Evolutionary conservation across 2,329 filamentous ascomycete species (phyloP), one percentile per base, ranked within the genome.

Genomic region (Penicillium sp.): DNA sequence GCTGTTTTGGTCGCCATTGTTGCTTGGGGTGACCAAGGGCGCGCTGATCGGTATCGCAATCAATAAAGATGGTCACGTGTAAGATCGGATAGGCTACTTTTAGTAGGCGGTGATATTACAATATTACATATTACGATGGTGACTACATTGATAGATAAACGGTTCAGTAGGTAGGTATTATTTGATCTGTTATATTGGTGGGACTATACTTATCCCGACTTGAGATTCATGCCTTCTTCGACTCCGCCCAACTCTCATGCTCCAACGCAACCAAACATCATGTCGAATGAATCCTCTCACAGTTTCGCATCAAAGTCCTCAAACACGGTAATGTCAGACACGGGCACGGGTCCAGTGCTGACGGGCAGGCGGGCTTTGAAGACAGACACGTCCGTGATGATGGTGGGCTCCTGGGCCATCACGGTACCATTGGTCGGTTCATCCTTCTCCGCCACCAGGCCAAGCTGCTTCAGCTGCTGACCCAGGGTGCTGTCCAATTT

Each of bases 301-400:
- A 96, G 78, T 75, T 96, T 96, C 12, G 88, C 74, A 55, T 88
- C 89, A 52, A 85, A 76, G 52, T 96, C 92, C 67, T 95, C 88
- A 69, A 92, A 97, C 63, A 90, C 87, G 54, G 79, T 86, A 48
- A 97, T 70, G 57, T 93, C 86, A 64, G 81, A 84, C 27, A 88
- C 81, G 0, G 91, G 81, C 53, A 78, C 78, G 1, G 90, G 82
- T 0, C 88, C 92, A 20, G 80, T 78, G 55, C 84, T 93, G 25
- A 89, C 80, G 51, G 81, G 75, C 61, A 96, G 76, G 12, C 81
- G 77, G 0, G 88, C 83, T 77, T 93, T 95, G 79, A 86, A 96
- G 27, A 81, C 79, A 53, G 86, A 79, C 3, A 95, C 86, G 65
- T 95, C 88, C 41, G 81, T 82, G 61, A 97, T 90, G 45, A 86